Conservation (phyloP, 1,139 yeast genomes). For the Kodamaea derodonti region DNA sequence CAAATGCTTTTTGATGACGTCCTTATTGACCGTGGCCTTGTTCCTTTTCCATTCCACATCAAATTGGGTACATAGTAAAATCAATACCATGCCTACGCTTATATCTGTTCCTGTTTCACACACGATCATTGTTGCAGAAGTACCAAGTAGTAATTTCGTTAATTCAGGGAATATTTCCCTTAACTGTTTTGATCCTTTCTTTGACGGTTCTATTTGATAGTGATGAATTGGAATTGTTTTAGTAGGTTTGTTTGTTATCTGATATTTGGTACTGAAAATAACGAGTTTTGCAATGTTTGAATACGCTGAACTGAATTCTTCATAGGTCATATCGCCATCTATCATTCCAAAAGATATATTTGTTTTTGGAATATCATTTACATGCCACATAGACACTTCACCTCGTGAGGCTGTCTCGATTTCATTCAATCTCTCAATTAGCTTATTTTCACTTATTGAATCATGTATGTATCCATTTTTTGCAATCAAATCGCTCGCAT, state of each 20-base stretch:
- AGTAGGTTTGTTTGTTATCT: constrained; percentile 18
- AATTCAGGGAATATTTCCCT: constrained; percentile 41
- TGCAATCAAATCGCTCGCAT: constrained; percentile 21
- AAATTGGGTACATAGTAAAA: constrained; percentile 46
- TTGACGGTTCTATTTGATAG: constrained; percentile 41
- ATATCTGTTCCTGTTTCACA: constrained; percentile 69
- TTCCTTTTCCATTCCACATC: constrained; percentile 36
- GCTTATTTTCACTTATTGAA: constrained; percentile 28
- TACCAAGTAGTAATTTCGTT: constrained; percentile 5
- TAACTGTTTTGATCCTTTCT: constrained; percentile 60
- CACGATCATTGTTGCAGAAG: constrained; percentile 30
- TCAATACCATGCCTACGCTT: constrained; percentile 56
- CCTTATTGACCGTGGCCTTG: constrained; percentile 39
- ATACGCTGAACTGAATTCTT: constrained; percentile 8
- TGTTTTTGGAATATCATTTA: constrained; percentile 18
- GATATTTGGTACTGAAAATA: constrained; percentile 21
- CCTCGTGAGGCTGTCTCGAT: constrained; percentile 2
- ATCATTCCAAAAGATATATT: constrained; percentile 31
- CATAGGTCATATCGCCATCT: constrained; percentile 12
- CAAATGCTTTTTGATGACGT: constrained; percentile 53
- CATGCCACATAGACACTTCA: constrained; percentile 5
- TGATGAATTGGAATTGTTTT: constrained; percentile 11
- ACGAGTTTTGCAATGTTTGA: constrained; percentile 16
- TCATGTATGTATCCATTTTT: constrained; percentile 31
- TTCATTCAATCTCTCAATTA: constrained; percentile 14